Evolutionary conservation across 345 rosid genomes (phyloP), one percentile per base, ranked within the genome.

Genomic region (Salix viminalis): DNA sequence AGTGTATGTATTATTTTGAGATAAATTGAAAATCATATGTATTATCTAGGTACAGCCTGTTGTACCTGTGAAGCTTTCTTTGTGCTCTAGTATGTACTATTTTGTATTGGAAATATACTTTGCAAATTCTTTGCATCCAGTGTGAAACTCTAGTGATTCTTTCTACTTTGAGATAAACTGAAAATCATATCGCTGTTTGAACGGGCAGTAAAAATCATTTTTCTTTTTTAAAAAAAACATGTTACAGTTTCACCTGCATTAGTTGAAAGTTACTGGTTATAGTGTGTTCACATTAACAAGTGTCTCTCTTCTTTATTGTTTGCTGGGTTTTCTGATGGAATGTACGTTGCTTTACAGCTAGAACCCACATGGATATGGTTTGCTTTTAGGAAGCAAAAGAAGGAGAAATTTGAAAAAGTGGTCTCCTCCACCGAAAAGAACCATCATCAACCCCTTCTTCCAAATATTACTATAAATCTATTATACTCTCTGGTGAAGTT

Each of bases 381-480:
- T 78, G n/a, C 89, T 88, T 88, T 86, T 62, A 84, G 79, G 85
- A 69, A 81, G 82, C 68, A 79, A 79, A 65, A 67, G 48, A 54
- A 37, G 42, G 30, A 71, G 52, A 65, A 60, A 46, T 74, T 82
- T 77, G 85, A 77, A 79, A 77, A 79, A 77, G 2, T n/a, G 52
- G 65, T 78, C 71, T 28, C 65, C 77, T 44, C 83, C 82, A 79
- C 83, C 78, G 77, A 84, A 85, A 80, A 72, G 65, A 62, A 39
- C 23, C 12, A 19, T 24, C 37, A 36, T 24, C 37, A 36, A n/a
- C 70, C 60, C 70, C 13, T 72, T 56, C 68, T 68, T 65, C 75
- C 7, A 28, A 30, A 67, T 48, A 69, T 34, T 42, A 56, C 24
- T 30, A 37, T 61, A 62, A 15, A 48, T 79, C 68, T 41, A 58